These are phyloP conservation scores for Acer negundo DNA, from an alignment of 345 rosid genomes.

Conservation along the genomic window DNA sequence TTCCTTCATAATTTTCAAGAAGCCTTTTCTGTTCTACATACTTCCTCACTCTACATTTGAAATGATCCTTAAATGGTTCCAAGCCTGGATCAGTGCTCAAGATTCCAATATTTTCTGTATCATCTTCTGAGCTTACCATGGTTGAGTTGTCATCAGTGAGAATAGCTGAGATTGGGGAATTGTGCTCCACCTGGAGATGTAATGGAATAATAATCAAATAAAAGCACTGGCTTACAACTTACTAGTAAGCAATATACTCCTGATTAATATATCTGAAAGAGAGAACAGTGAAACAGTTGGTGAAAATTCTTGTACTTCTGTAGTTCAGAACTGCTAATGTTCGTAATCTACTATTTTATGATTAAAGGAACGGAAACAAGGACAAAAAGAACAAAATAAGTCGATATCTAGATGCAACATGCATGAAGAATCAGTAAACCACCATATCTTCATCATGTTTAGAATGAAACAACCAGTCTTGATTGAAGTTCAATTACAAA, in stretches of 20 bases:
- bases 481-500: not conserved
- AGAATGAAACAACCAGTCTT: not conserved
- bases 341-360: not conserved
- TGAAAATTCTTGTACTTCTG: not conserved
- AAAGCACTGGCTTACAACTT: slow-evolving; percentile 4
- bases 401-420: not conserved
- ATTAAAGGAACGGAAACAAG: not conserved
- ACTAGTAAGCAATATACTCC: not conserved
- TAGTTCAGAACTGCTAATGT: not conserved
- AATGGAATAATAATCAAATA: not conserved
- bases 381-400: not conserved
- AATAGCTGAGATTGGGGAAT: slow-evolving; percentile 41
- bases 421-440: not conserved
- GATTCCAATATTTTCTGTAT: slow-evolving; percentile 46
- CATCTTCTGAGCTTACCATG: slow-evolving; percentile 37
- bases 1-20: slow-evolving; percentile 61
- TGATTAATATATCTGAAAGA: not conserved
- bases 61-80: slow-evolving; percentile 63
- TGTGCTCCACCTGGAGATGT: slow-evolving; percentile 27
- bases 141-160: slow-evolving; percentile 44
- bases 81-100: slow-evolving; percentile 50
- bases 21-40: slow-evolving; percentile 52
- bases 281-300: not conserved
- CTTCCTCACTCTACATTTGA: slow-evolving; percentile 53
- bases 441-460: not conserved